phyloP scores from a whole-genome alignment of 768 basidiomycete genomes.

The Terana coerulea region DNA sequence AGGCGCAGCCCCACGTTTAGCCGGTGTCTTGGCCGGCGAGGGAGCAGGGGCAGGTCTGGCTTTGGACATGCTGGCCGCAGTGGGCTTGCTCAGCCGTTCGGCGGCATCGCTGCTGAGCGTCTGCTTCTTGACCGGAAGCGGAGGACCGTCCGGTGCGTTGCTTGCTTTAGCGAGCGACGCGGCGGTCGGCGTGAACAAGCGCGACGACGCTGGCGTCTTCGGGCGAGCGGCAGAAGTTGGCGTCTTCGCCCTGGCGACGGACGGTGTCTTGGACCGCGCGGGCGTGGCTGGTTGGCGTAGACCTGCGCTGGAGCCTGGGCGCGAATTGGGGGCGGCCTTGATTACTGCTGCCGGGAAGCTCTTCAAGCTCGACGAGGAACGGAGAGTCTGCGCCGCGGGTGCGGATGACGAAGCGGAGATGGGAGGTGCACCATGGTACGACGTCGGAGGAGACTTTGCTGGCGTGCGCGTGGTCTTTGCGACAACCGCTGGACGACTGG shows the following conservation, averaged over 20 bases:
- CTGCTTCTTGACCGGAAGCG: constrained; percentile 46
- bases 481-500: constrained; percentile 17
- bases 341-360: constrained; percentile 21
- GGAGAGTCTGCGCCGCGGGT: constrained; percentile 14
- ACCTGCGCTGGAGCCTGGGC: constrained; percentile 34
- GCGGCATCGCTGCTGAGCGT: constrained; percentile 49
- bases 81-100: constrained; percentile 78
- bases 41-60: constrained; percentile 39
- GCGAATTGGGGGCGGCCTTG: constrained; percentile 7
- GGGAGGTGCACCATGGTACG: constrained; percentile 15
- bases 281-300: constrained; percentile 43
- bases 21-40: constrained; percentile 12
- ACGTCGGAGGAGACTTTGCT: constrained; percentile 26
- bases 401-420: constrained; percentile 16
- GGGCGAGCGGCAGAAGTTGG: constrained; percentile 18
- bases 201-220: constrained; percentile 22
- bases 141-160: constrained; percentile 32
- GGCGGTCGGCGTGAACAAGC: constrained; percentile 79
- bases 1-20: constrained; percentile 15
- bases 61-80: constrained; percentile 70
- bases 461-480: constrained; percentile 20
- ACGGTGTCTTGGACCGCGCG: constrained; percentile 31
- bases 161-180: constrained; percentile 74
- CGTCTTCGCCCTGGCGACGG: constrained; percentile 26
- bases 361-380: constrained; percentile 16